Base-by-base conservation (phyloP, 106 monocot genomes). In the Phalaenopsis aphrodite region DNA sequence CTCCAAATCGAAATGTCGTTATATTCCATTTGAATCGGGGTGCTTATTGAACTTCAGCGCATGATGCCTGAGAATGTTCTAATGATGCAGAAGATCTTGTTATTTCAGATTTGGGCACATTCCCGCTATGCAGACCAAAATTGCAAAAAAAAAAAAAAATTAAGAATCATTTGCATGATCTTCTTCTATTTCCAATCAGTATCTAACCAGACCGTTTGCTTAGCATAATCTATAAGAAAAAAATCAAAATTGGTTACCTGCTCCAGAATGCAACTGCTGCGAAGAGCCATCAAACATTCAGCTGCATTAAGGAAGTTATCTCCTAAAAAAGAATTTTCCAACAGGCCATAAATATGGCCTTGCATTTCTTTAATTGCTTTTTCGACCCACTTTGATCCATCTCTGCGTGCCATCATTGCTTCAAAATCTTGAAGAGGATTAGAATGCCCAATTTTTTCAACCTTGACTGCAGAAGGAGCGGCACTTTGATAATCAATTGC, bases 381-480 rank as follows among this genome's bases (percentile, higher is more conserved):
- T 42, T 15, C 69, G 57, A 94, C 85, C 98, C 94, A 94, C 42
- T 89, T 79, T 38, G 98, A 78, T 73, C 88, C 84, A 41, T 94
- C 90, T 84, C 88, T 92, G 41, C 91, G 82, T 75, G 89, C 82
- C 79, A 98, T 83, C 94, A 98, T 94, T 57, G 88, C 83, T 68
- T 94, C 88, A 78, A 98, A 98, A 84, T 98, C 98, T 81, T 91
- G 71, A 42, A 94, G 78, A 45, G 97, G 92, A 71, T 86, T 79
- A 55, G 69, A 17, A 87, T 91, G 81, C 23, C 92, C 89, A 77
- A 98, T 93, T 81, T 86, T 89, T 23, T 86, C 88, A 66, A 85
- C 85, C 52, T 83, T 79, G 18, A 52, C 10, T 43, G 38, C 12
- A 42, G 81, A 61, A 56, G 78, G 72, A 37, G 64, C 74, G 37